Evolutionary conservation across 1,139 yeast species (phyloP).

Genomic region (Yamadazyma diospyri): DNA sequence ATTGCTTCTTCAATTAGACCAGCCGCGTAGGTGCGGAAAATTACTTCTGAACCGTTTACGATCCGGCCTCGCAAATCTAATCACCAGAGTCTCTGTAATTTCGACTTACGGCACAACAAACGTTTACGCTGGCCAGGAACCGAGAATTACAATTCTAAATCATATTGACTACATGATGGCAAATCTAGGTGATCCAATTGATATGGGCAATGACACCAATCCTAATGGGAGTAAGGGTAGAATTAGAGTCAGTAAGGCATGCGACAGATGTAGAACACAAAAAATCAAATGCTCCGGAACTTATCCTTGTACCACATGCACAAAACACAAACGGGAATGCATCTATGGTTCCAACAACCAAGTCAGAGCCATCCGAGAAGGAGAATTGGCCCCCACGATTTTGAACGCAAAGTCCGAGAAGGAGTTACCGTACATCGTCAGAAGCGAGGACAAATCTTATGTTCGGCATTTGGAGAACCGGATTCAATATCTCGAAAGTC

Average conservation of each 20-base stretch:
- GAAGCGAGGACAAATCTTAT: slow-evolving; percentile 18
- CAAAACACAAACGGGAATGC: slow-evolving; percentile 43
- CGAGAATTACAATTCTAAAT: too few relatives aligned
- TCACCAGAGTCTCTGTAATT: too few relatives aligned
- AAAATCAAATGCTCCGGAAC: slow-evolving; percentile 63
- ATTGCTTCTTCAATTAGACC: too few relatives aligned
- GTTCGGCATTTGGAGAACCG: slow-evolving; percentile 36
- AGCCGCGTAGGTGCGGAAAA: too few relatives aligned
- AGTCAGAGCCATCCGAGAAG: slow-evolving; percentile 2
- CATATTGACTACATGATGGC: too few relatives aligned
- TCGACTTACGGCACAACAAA: too few relatives aligned
- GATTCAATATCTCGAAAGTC: slow-evolving; percentile 36
- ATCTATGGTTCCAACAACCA: slow-evolving; percentile 15
- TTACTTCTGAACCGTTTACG: too few relatives aligned
- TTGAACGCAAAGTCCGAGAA: slow-evolving; percentile 10
- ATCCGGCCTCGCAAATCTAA: too few relatives aligned
- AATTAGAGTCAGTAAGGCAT: slow-evolving; percentile 54
- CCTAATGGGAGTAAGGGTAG: slow-evolving; percentile 17
- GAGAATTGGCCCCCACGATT: slow-evolving; percentile 11
- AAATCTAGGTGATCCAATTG: too few relatives aligned
- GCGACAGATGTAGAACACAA: slow-evolving; percentile 57
- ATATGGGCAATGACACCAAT: too few relatives aligned
- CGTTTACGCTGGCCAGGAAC: too few relatives aligned
- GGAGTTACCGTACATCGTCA: slow-evolving; percentile 13
- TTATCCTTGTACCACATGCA: slow-evolving; percentile 52